Evolutionary conservation across 805 yeast genomes (phyloP), one percentile per base, ranked within the genome.

Genomic region (Lipomyces chichibuensis): DNA sequence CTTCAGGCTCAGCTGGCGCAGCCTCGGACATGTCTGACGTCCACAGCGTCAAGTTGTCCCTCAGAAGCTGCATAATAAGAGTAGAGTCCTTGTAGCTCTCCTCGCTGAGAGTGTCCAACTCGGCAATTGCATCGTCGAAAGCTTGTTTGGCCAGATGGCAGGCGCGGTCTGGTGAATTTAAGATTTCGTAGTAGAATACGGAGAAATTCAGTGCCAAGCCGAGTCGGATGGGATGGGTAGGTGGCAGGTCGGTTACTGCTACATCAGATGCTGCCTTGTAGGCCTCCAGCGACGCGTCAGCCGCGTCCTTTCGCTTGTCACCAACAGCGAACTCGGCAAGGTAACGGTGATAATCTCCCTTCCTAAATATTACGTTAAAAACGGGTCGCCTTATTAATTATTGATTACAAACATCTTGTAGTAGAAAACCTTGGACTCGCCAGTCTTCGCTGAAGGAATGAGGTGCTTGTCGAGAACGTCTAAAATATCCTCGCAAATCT

Each of bases 321-420:
- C 91, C 87, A 75, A 88, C 85, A 71, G 98, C 94, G 78, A 94
- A 95, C 84, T 94, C 99, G 71, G 98, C 98, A 83, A 94, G 86
- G 82, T 94, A 94, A 85, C 99, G 97, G 85, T 93, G 97, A 85
- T 94, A 94, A 82, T 94, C 99, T 85, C 98, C 99, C 85, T 94
- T 94, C 69, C 69, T 66, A 57, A 14, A 57, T 14, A 9, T 14
- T 32, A 14, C 23, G 27, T 58, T 17, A 37, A 17, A 32, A 35
- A 17, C 29, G 14, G 35, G 11, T 46, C 23, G 20, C 9, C 13
- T 14, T 27, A 55, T 25, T 14, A 25, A 59, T 25, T 35, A 14
- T 9, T 11, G 35, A 33, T 8, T 3, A 64, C 69, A 2, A 9
- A 66, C 98, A 94, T 94, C 87, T 94, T 94, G 84, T 91, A 92